These are phyloP conservation scores for Aspergillus proliferans DNA, from an alignment of 2,329 filamentous ascomycete genomes.

Conservation along the genomic window DNA sequence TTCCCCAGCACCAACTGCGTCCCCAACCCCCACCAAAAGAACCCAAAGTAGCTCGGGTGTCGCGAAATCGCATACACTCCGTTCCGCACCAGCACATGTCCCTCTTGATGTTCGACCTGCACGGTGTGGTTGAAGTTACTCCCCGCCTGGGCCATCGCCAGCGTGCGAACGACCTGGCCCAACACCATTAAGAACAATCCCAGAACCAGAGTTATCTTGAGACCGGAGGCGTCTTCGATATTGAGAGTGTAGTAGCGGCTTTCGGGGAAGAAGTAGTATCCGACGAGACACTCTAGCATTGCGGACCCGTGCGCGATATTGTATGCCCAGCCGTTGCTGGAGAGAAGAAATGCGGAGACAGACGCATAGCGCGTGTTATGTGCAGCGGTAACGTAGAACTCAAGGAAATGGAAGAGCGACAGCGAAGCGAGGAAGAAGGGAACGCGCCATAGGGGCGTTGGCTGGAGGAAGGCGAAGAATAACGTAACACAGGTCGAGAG, in stretches of 20 bases:
- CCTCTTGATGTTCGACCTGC: slow-evolving; percentile 60
- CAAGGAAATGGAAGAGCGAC: slow-evolving; percentile 85
- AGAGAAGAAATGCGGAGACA: slow-evolving; percentile 73
- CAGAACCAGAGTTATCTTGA: slow-evolving; percentile 35
- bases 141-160: slow-evolving; percentile 84
- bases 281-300: slow-evolving; percentile 60
- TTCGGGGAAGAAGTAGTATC: slow-evolving; percentile 20
- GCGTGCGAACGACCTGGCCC: slow-evolving; percentile 70
- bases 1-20: slow-evolving; percentile 90
- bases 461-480: slow-evolving; percentile 18
- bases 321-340: slow-evolving; percentile 77
- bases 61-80: slow-evolving; percentile 72
- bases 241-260: slow-evolving; percentile 43
- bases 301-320: slow-evolving; percentile 74
- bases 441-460: slow-evolving; percentile 50
- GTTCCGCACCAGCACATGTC: slow-evolving; percentile 73
- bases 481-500: slow-evolving; percentile 25
- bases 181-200: slow-evolving; percentile 60
- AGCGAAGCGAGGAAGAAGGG: slow-evolving; percentile 54
- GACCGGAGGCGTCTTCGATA: slow-evolving; percentile 25
- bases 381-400: slow-evolving; percentile 83
- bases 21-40: slow-evolving; percentile 97
- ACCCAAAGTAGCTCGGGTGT: slow-evolving; percentile 94
- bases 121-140: slow-evolving; percentile 88
- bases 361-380: slow-evolving; percentile 72